Evolutionary conservation across 129 eudicot species (phyloP), one percentile per base, ranked within the genome.

Genomic region (Cynara cardunculus): DNA sequence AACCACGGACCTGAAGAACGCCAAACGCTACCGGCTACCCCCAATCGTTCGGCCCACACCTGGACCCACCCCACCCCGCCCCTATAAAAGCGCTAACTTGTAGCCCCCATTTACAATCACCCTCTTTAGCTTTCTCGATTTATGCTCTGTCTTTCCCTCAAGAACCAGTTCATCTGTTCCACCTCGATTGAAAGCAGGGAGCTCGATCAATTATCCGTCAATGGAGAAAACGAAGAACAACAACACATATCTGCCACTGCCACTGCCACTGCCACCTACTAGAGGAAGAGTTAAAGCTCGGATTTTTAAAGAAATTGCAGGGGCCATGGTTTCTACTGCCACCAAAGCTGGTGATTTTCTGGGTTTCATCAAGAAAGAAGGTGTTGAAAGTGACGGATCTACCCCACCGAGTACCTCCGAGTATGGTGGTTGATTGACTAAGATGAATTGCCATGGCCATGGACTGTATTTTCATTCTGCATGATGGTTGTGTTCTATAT

Each of bases 281-380:
- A 64, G 84, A 27, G 84, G 84, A 11, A 18, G 19, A 6, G 41
- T 81, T 64, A 81, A 65, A 37, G 79, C 67, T 73, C 73, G 24
- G 11, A 81, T 73, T 25, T 81, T 73, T 64, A 28, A 73, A 73
- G 67, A 11, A 25, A 64, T 81, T 44, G 79, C 68, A 27, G 27
- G 0, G 24, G 37, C 79, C 10, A 41, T 73, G 3, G 79, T 73
- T 34, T 73, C 25, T 64, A 25, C 34, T 73, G 69, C 72, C 3
- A 9, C 41, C 26, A 71, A 5, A 80, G 65, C 46, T 16, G 37
- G 32, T 25, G 64, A 25, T 39, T 73, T 25, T 72, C n/a, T 81
- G 25, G 78, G 79, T 39, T 37, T 73, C 18, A 73, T 81, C 79
- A 64, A 81, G 84, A 73, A 73, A 64, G 78, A 80, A 18, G 66